Conservation (phyloP, 2,329 filamentous ascomycete species). For the Bisporella sp. region DNA sequence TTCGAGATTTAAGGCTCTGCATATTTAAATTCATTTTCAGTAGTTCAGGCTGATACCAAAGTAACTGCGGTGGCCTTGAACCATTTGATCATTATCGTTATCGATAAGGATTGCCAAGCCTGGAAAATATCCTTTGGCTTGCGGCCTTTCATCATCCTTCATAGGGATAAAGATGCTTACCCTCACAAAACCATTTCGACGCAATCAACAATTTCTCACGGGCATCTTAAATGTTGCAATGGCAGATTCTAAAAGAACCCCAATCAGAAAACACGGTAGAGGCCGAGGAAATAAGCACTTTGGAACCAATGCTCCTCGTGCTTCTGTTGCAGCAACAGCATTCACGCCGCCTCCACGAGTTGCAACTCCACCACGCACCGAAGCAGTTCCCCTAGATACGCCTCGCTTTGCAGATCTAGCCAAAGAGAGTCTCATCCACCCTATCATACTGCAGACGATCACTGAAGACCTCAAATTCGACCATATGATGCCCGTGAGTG, state of each 20-base stretch:
- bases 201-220: background rate
- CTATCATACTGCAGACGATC: slow-evolving; percentile 49
- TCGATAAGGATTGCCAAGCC: too few species aligned
- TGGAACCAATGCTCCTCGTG: slow-evolving; percentile 14
- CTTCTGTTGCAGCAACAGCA: slow-evolving; percentile 1
- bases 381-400: slow-evolving; percentile 35
- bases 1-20: too few species aligned
- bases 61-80: too few species aligned
- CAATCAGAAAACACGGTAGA: slow-evolving; percentile 14
- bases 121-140: too few species aligned
- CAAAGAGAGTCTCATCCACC: slow-evolving; percentile 36
- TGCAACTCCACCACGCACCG: slow-evolving; percentile 30
- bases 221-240: slow-evolving; percentile 11
- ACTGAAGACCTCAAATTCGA: slow-evolving; percentile 67
- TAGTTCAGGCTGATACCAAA: too few species aligned
- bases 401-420: slow-evolving; percentile 40
- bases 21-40: too few species aligned
- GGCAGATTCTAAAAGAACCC: slow-evolving; percentile 15
- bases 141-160: too few species aligned
- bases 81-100: too few species aligned
- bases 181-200: too few species aligned
- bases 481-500: slow-evolving; percentile 70
- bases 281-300: slow-evolving; percentile 17
- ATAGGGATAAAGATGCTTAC: too few species aligned
- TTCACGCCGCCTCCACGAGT: slow-evolving; percentile 27